Conservation (phyloP, 2,329 filamentous ascomycete genomes). For the Mycosphaerella arachidis region DNA sequence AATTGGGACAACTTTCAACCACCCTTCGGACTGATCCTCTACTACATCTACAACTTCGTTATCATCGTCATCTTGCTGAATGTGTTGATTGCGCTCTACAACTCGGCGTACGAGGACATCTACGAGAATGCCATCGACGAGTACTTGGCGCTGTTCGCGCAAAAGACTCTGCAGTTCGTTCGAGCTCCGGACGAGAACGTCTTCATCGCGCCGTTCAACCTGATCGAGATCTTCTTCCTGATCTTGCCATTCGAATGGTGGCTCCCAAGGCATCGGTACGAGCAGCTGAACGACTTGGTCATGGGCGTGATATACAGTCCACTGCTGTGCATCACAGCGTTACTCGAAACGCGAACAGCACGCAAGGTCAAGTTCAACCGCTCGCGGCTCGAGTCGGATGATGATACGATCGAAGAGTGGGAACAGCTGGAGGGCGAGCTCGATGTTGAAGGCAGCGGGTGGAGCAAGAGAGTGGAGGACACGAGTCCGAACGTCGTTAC, state of each 20-base stretch:
- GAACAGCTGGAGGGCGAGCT: slow-evolving; percentile 70
- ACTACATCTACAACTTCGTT: slow-evolving; percentile 96
- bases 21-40: slow-evolving; percentile 89
- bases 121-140: slow-evolving; percentile 91
- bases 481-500: slow-evolving; percentile 77
- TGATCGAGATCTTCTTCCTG: slow-evolving; percentile 79
- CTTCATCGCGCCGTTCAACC: slow-evolving; percentile 92
- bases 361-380: slow-evolving; percentile 57
- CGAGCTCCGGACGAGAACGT: slow-evolving; percentile 97
- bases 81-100: slow-evolving; percentile 94
- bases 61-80: slow-evolving; percentile 95
- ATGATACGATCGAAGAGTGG: slow-evolving; percentile 88
- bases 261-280: slow-evolving; percentile 70
- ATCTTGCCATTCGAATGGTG: slow-evolving; percentile 90
- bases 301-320: slow-evolving; percentile 86
- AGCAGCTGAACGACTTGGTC: slow-evolving; percentile 78
- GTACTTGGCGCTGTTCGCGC: slow-evolving; percentile 85
- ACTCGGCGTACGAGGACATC: slow-evolving; percentile 92
- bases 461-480: slow-evolving; percentile 73
- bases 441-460: slow-evolving; percentile 79
- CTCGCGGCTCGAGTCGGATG: slow-evolving; percentile 76
- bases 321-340: slow-evolving; percentile 72
- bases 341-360: slow-evolving; percentile 45
- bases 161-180: slow-evolving; percentile 95
- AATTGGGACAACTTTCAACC: slow-evolving; percentile 87